Conservation (phyloP, 345 rosid species). For the Melaleuca alternifolia region DNA sequence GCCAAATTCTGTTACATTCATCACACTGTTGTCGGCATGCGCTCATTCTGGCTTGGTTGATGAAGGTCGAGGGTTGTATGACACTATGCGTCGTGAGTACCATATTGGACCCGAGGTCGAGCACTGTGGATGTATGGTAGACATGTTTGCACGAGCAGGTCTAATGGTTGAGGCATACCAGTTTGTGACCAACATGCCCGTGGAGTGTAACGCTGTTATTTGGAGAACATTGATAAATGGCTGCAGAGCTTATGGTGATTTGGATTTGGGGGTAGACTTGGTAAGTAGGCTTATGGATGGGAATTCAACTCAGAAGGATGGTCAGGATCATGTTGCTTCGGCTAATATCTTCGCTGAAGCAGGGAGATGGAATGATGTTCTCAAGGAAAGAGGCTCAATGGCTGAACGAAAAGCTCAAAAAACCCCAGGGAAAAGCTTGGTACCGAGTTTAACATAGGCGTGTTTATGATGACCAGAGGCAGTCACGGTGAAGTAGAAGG, state of each 20-base stretch:
- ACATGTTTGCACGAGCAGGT: conserved; percentile 21
- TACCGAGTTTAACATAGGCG: background rate
- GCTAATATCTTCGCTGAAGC: conserved; percentile 13
- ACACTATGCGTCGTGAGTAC: conserved; percentile 1
- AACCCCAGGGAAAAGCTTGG: conserved; percentile 11
- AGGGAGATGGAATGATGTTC: conserved; percentile 15
- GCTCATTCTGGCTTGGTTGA: conserved; percentile 17
- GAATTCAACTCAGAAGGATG: background rate
- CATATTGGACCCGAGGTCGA: conserved; percentile 8
- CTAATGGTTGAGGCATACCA: conserved; percentile 10
- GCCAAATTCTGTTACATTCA: conserved; percentile 18
- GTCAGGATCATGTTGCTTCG: conserved; percentile 7
- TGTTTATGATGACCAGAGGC: background rate
- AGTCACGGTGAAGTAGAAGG: background rate
- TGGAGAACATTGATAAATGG: conserved; percentile 12
- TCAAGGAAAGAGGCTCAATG: conserved; percentile 1
- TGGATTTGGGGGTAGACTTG: conserved; percentile 8
- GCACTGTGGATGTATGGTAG: conserved; percentile 19
- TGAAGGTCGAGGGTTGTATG: conserved; percentile 3
- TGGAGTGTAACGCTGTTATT: conserved; percentile 6
- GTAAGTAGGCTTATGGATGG: background rate
- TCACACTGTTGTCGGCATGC: conserved; percentile 15
- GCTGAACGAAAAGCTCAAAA: background rate
- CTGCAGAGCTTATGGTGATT: conserved; percentile 9
- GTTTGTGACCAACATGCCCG: conserved; percentile 9